phyloP scores from a whole-genome alignment of 2,329 filamentous ascomycete genomes.

The Xylaria sp. region DNA sequence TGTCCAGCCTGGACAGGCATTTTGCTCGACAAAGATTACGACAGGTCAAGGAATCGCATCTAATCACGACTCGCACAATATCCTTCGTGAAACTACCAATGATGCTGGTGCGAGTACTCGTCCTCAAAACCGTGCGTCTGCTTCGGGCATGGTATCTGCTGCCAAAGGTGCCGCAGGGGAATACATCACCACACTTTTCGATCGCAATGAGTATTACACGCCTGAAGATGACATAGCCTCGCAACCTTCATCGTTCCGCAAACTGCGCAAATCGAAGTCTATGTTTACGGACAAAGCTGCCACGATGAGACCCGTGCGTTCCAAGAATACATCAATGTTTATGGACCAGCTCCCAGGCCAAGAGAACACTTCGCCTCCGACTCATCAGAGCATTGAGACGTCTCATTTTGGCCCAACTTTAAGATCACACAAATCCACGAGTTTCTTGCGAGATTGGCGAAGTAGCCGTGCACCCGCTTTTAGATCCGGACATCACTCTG shows the following conservation, averaged over 20 bases:
- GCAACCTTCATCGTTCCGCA: conserved; percentile 43
- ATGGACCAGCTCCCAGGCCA: conserved; percentile 12
- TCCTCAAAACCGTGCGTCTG: conserved; percentile 19
- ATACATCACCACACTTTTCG: conserved; percentile 35
- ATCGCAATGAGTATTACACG: conserved; percentile 41
- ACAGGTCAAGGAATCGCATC: conserved; percentile 1
- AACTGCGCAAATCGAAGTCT: conserved; percentile 51
- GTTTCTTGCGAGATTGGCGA: conserved; percentile 39
- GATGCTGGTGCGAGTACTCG: conserved; percentile 6
- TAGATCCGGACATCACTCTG: conserved; percentile 5
- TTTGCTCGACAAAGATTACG: conserved; percentile 2
- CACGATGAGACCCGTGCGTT: conserved; percentile 5
- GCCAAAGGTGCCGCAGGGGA: conserved; percentile 31
- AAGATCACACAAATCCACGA: conserved; percentile 51
- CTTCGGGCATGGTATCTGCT: conserved; percentile 27
- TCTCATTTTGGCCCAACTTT: conserved; percentile 24
- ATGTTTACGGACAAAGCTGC: conserved; percentile 40
- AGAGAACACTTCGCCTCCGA: neutral
- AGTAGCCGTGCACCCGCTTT: conserved; percentile 2
- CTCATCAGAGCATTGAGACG: no score
- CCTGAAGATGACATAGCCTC: conserved; percentile 45
- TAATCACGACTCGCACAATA: conserved; percentile 4
- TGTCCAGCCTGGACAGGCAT: conserved; percentile 26
- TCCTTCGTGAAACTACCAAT: neutral
- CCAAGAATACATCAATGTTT: conserved; percentile 9